These are phyloP conservation scores for Tricholoma saponaceum DNA, from an alignment of 768 basidiomycete genomes.

Conservation along the genomic window DNA sequence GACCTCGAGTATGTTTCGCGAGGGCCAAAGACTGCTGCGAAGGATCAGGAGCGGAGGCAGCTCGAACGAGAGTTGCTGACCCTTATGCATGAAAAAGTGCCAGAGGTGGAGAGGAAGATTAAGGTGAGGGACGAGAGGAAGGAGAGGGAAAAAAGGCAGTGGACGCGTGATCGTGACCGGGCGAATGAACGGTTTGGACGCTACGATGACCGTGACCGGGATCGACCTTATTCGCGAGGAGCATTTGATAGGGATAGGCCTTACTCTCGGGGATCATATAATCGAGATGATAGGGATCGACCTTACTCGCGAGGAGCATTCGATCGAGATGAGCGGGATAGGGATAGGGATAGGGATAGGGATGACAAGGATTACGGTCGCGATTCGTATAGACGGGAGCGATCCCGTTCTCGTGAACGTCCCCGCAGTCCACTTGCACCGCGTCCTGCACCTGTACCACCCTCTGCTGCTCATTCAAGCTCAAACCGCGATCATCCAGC, in stretches of 20 bases:
- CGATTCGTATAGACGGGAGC: conserved; percentile 25
- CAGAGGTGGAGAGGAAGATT: conserved; percentile 84
- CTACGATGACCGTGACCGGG: conserved; percentile 51
- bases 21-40: conserved; percentile 63
- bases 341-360: conserved; percentile 10
- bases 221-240: conserved; percentile 29
- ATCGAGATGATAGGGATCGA: conserved; percentile 22
- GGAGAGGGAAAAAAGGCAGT: conserved; percentile 75
- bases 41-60: conserved; percentile 82
- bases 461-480: conserved; percentile 42
- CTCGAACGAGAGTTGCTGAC: conserved; percentile 84
- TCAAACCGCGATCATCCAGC: conserved; percentile 40
- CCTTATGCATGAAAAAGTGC: conserved; percentile 87
- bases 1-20: conserved; percentile 86
- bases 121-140: conserved; percentile 73
- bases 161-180: conserved; percentile 74
- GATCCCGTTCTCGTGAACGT: conserved; percentile 30
- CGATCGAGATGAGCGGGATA: conserved; percentile 19
- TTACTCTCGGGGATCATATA: conserved; percentile 45
- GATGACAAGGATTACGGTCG: conserved; percentile 39
- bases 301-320: conserved; percentile 12
- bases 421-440: conserved; percentile 45
- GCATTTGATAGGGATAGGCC: conserved; percentile 48
- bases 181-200: conserved; percentile 79
- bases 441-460: conserved; percentile 47